Conservation (phyloP, 768 basidiomycete genomes). For the Podaxis carcinomalis region DNA sequence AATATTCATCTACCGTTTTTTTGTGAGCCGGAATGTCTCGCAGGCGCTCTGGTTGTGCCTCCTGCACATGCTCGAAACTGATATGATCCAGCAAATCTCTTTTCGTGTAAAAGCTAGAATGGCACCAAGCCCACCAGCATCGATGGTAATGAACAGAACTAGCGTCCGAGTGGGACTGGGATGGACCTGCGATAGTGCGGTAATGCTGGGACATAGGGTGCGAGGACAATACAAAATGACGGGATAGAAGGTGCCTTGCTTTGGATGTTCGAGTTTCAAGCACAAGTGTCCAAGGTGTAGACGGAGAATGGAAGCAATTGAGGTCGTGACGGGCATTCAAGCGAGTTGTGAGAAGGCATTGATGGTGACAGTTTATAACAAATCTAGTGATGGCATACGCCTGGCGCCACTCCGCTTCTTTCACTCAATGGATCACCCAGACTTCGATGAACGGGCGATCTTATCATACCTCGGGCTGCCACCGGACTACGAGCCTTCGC, state of each 20-base stretch:
- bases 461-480: slow-evolving; percentile 55
- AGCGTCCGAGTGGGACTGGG: slow-evolving; percentile 1
- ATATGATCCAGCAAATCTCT: slow-evolving; percentile 42
- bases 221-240: background rate
- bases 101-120: slow-evolving; percentile 32
- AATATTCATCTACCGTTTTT: slow-evolving; percentile 41
- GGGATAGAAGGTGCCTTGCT: background rate
- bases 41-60: slow-evolving; percentile 37
- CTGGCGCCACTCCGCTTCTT: slow-evolving; percentile 12
- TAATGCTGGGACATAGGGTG: background rate
- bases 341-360: background rate
- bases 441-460: slow-evolving; percentile 30
- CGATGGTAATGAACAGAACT: slow-evolving; percentile 19
- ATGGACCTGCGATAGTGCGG: background rate
- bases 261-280: background rate
- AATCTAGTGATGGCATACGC: background rate
- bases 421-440: slow-evolving; percentile 12
- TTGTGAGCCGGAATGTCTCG: slow-evolving; percentile 39
- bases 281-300: no score
- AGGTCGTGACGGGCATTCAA: no score
- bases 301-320: no score
- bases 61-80: slow-evolving; percentile 40
- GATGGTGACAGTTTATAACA: slow-evolving; percentile 11
- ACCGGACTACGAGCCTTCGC: slow-evolving; percentile 55
- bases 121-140: slow-evolving; percentile 56